A percentile compares a stretch with the other conserved stretches of the same genome.
phyloP scores from a whole-genome alignment of 768 basidiomycete genomes.

The Leccinum uliginosum region DNA sequence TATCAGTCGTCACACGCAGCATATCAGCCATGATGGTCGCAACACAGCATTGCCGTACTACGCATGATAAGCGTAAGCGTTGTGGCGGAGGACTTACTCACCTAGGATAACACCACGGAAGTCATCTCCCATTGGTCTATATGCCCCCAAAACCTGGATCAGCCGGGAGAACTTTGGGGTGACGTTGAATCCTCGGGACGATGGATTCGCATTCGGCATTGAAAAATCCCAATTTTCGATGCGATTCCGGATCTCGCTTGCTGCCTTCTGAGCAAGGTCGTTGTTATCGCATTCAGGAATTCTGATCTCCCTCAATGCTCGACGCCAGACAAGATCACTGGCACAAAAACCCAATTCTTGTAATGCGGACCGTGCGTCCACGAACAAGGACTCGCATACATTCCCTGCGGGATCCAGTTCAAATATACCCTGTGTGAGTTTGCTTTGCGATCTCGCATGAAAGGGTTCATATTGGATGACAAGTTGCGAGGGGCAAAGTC shows the following conservation, averaged over 20 bases:
- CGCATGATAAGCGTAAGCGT: conserved; percentile 30
- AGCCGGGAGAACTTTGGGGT: conserved; percentile 63
- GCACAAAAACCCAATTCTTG: conserved; percentile 64
- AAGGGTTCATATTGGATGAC: conserved; percentile 51
- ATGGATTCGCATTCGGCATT: conserved; percentile 57
- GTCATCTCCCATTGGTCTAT: conserved; percentile 44
- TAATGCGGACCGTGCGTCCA: conserved; percentile 42
- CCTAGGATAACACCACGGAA: conserved; percentile 73
- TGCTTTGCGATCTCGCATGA: conserved; percentile 33
- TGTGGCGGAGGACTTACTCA: conserved; percentile 32
- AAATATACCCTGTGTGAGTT: conserved; percentile 45
- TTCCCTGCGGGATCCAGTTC: conserved; percentile 38
- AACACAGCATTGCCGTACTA: conserved; percentile 51
- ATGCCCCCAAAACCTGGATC: conserved; percentile 54
- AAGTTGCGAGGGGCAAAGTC: conserved; percentile 43
- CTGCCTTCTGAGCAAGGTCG: conserved; percentile 24
- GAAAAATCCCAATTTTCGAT: conserved; percentile 61
- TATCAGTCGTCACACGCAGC: conserved; percentile 47
- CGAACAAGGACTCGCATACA: conserved; percentile 41
- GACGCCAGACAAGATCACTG: conserved; percentile 66
- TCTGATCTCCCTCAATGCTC: conserved; percentile 38
- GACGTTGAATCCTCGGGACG: conserved; percentile 60
- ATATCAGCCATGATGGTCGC: conserved; percentile 60
- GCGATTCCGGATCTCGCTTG: conserved; percentile 31
- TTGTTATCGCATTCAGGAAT: conserved; percentile 35